A percentile compares a stretch with the other conserved stretches of the same genome.
phyloP scores from a whole-genome alignment of 2,329 filamentous ascomycete genomes.

The Knoxdaviesia capensis region DNA sequence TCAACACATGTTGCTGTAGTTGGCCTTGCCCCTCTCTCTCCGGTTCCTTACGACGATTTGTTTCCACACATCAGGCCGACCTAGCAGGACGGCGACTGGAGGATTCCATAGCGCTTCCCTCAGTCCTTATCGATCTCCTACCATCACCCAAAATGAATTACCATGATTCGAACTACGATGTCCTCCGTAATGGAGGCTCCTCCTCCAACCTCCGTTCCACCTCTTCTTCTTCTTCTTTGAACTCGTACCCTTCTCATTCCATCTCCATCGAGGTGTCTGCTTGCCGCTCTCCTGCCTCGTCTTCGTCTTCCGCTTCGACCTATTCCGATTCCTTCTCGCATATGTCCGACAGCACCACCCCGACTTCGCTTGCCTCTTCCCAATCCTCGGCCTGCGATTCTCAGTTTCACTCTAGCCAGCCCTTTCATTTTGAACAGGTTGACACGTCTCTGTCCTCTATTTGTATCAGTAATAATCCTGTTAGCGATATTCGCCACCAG shows the following conservation, averaged over 20 bases:
- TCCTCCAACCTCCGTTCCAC: no score
- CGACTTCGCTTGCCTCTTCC: slow-evolving; percentile 25
- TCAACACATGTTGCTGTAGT: no score
- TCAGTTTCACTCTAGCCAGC: no score
- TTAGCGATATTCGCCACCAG: no score
- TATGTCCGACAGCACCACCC: not conserved
- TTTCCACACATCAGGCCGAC: slow-evolving; percentile 19
- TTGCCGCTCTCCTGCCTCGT: slow-evolving; percentile 52
- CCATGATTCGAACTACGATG: slow-evolving; percentile 11
- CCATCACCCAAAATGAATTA: slow-evolving; percentile 34
- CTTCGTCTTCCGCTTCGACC: slow-evolving; percentile 49
- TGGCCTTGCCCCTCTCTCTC: no score
- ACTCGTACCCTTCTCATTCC: not conserved
- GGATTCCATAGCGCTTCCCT: slow-evolving; percentile 14
- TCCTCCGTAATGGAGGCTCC: no score
- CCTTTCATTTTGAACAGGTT: no score
- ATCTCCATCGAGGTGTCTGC: slow-evolving; percentile 4
- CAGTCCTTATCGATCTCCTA: slow-evolving; percentile 6
- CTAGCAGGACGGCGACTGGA: slow-evolving; percentile 36
- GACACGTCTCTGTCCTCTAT: no score
- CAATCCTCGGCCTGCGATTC: slow-evolving; percentile 30
- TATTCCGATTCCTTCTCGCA: slow-evolving; percentile 56
- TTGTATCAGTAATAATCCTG: no score
- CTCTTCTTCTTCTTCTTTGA: slow-evolving; percentile 1
- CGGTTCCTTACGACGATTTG: slow-evolving; percentile 16